These are phyloP conservation scores for Paramecium caudatum DNA, from an alignment of 73 alveolate species.

Conservation along the genomic window DNA sequence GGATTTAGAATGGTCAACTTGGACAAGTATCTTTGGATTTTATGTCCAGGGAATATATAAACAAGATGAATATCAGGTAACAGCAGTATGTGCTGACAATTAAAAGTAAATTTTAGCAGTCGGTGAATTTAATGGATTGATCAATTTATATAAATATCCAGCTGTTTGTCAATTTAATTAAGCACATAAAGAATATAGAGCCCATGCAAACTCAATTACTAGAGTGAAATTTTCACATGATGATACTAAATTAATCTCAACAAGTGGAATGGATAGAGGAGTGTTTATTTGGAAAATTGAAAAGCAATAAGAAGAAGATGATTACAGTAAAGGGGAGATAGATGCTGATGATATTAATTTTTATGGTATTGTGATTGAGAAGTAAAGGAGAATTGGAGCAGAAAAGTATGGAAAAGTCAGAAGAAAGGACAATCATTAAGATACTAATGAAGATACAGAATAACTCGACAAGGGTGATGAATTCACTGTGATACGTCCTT, in stretches of 20 bases:
- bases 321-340: not conserved
- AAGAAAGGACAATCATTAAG: slow-evolving; percentile 77
- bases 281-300: slow-evolving; percentile 97
- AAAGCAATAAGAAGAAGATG: slow-evolving; percentile 39
- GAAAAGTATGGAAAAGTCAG: slow-evolving; percentile 78
- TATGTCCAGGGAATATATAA: slow-evolving; percentile 97
- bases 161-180: slow-evolving; percentile 91
- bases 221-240: slow-evolving; percentile 94
- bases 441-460: slow-evolving; percentile 79
- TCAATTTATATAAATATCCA: slow-evolving; percentile 96
- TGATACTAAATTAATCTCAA: slow-evolving; percentile 91
- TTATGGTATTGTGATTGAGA: slow-evolving; percentile 62
- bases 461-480: slow-evolving; percentile 93
- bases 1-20: slow-evolving; percentile 92
- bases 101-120: slow-evolving; percentile 90
- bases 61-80: slow-evolving; percentile 94
- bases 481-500: slow-evolving; percentile 86
- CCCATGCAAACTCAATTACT: slow-evolving; percentile 96
- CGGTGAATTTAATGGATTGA: slow-evolving; percentile 94
- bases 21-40: slow-evolving; percentile 98
- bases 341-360: slow-evolving; percentile 35
- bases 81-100: slow-evolving; percentile 89
- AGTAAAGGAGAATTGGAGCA: slow-evolving; percentile 70
- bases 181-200: slow-evolving; percentile 89
- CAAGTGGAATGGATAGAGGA: slow-evolving; percentile 98